Evolutionary conservation across 345 rosid genomes (phyloP), one percentile per base, ranked within the genome.

Genomic region (Eutrema yunnanense): DNA sequence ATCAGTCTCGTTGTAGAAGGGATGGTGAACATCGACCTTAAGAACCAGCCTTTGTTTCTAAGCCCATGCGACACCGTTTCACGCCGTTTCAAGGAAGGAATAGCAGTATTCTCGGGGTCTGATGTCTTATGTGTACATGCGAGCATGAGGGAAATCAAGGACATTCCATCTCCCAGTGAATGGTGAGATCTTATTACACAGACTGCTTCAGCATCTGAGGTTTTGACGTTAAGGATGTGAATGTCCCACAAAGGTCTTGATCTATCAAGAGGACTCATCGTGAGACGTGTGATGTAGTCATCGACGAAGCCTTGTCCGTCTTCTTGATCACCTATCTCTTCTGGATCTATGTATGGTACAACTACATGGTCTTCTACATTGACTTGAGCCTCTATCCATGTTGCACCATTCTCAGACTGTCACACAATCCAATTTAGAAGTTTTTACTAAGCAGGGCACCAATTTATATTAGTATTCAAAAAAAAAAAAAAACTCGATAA

Each of bases 211-310:
- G 97, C 93, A 32, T 90, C 89, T 0, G 81, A 76, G n/a, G 90
- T 90, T 72, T 67, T 84, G 29, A 88, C 59, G 68, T 92, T 88
- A 6, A 92, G 86, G 58, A 93, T 65, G 71, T 90, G 98, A 32
- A 93, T 72, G 62, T 93, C 94, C 97, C 98, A 93, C 11, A 88
- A 66, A 3, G 97, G 98, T 67, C 81, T 84, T 9, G 92, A 81
- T 57, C 47, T n/a, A 74, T 90, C 88, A 50, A 90, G 40, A 9
- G 92, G 86, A 8, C 51, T 65, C 48, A 69, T 74, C 6, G 92
- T 84, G 40, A 87, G 81, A 62, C 85, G 71, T 8, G 98, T 79
- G 32, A 85, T 60, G 76, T 88, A 88, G 53, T 90, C 89, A 57
- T 86, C 90, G 0, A 90, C 76, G n/a, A 83, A 88, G 47, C 78